These are phyloP conservation scores for Diplodia intermedia DNA, from an alignment of 2,329 filamentous ascomycete species.

Conservation along the genomic window DNA sequence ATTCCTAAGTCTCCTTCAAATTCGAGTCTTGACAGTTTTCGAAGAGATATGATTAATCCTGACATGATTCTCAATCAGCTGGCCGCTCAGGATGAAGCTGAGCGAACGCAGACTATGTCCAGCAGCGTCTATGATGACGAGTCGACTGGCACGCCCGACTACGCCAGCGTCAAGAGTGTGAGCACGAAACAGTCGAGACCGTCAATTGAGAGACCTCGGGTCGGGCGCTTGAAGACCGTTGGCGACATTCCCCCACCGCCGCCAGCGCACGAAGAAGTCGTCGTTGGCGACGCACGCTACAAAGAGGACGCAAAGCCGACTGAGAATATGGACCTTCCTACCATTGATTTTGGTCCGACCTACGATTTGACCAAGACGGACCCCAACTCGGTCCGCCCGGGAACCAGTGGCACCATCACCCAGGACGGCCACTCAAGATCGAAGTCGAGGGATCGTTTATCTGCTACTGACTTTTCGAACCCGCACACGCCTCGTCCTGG, in stretches of 20 bases:
- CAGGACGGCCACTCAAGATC: conserved; percentile 14
- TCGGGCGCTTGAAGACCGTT: conserved; percentile 80
- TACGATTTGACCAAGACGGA: conserved; percentile 68
- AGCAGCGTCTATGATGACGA: conserved; percentile 68
- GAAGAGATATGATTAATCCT: conserved; percentile 54
- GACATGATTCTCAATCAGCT: conserved; percentile 52
- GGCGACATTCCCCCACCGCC: conserved; percentile 54
- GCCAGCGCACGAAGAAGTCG: conserved; percentile 51
- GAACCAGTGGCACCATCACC: conserved; percentile 61
- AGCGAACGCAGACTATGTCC: conserved; percentile 44
- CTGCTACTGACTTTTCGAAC: conserved; percentile 15
- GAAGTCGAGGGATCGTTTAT: conserved; percentile 15
- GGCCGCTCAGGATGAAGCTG: conserved; percentile 36
- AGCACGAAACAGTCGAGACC: conserved; percentile 50
- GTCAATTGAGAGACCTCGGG: conserved; percentile 68
- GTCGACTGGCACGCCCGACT: conserved; percentile 75
- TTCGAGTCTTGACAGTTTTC: conserved; percentile 54
- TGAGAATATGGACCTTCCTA: conserved; percentile 66
- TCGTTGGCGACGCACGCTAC: conserved; percentile 57
- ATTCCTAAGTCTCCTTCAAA: conserved; percentile 45
- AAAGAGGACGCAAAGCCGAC: conserved; percentile 42
- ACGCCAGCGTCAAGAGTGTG: conserved; percentile 68
- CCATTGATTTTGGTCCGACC: conserved; percentile 86
- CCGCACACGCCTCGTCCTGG: conserved; percentile 24
- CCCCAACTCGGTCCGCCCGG: conserved; percentile 59